Evolutionary conservation across 2,329 filamentous ascomycete genomes (phyloP), one percentile per base, ranked within the genome.

Genomic region (Fusarium haematococcum): DNA sequence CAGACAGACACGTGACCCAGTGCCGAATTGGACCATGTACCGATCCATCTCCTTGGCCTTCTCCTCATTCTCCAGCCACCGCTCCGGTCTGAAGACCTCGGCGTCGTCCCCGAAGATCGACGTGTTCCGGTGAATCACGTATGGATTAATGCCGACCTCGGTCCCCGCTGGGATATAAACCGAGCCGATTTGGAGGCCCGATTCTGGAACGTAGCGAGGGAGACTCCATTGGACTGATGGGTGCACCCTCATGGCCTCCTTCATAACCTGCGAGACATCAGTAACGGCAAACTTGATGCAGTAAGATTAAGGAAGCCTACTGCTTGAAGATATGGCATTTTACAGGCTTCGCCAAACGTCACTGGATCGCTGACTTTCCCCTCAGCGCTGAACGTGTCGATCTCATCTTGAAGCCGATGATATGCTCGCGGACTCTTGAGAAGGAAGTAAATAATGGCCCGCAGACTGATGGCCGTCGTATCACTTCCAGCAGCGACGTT

Each of bases 311-410:
- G 3, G 48, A 54, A 18, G 10, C 23, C 4, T 63, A 68, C 65
- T n/a, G 65, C 59, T 16, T 68, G 65, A 6, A 68, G 54, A 20
- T 64, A 68, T 7, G 65, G 59, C 65, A 68, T 68, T n/a, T 64
- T 48, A 13, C 9, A 39, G 2, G 65, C 33, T 35, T 68, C 65
- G 6, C 41, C 25, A 54, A 68, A 68, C 9, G 59, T 68, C 7
- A 64, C 65, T 2, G 65, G 65, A 33, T 64, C 16, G n/a, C 59
- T 59, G 9, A 68, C 62, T 25, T 59, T 59, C 1, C 52, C 65
- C 10, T 45, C 25, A 2, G 16, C 27, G 4, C 10, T 54, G n/a
- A 59, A 45, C 4, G n/a, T 30, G n/a, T 63, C 35, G 16, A 68
- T 45, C 41, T 68, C 65, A 9, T 60, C 33, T 9, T 54, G 60